Evolutionary conservation across 2,329 filamentous ascomycete genomes (phyloP).

Genomic region (Neofusicoccum parvum): DNA sequence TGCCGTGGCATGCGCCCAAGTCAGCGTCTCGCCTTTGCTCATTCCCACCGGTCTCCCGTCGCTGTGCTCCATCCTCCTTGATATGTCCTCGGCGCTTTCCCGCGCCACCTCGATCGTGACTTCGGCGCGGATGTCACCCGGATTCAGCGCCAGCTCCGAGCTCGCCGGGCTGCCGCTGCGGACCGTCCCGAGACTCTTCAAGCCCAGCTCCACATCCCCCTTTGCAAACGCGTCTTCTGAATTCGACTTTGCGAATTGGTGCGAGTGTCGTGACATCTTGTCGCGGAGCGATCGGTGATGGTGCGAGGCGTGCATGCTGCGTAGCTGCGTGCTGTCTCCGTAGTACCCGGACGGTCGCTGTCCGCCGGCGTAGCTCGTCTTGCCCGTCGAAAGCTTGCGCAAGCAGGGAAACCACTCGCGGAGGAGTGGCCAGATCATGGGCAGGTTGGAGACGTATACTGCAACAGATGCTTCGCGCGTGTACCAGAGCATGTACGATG

Average conservation of each 20-base stretch:
- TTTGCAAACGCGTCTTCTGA: neutral
- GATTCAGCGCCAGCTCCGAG: constrained; percentile 11
- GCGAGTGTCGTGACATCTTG: neutral
- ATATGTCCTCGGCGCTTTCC: neutral
- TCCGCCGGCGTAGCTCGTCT: neutral
- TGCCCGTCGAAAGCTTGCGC: constrained; percentile 21
- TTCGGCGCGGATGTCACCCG: constrained; percentile 6
- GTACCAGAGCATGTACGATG: constrained; percentile 50
- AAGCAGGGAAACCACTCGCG: constrained; percentile 45
- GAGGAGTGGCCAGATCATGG: constrained; percentile 56
- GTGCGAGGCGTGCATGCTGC: neutral
- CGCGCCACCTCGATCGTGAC: constrained; percentile 13
- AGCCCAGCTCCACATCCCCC: constrained; percentile 1
- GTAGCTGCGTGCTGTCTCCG: neutral
- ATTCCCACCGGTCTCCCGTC: neutral
- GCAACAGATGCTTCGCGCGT: constrained; percentile 56
- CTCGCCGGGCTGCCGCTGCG: constrained; percentile 9
- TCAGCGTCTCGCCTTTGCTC: constrained; percentile 6
- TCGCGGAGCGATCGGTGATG: neutral
- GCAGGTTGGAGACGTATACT: constrained; percentile 57
- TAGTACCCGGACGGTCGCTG: neutral
- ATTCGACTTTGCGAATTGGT: neutral
- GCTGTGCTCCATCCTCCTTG: neutral
- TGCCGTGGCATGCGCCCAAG: constrained; percentile 5
- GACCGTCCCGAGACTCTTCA: neutral